Evolutionary conservation across 2,329 filamentous ascomycete genomes (phyloP).

Genomic region (Gnomoniopsis smithogilvyi): DNA sequence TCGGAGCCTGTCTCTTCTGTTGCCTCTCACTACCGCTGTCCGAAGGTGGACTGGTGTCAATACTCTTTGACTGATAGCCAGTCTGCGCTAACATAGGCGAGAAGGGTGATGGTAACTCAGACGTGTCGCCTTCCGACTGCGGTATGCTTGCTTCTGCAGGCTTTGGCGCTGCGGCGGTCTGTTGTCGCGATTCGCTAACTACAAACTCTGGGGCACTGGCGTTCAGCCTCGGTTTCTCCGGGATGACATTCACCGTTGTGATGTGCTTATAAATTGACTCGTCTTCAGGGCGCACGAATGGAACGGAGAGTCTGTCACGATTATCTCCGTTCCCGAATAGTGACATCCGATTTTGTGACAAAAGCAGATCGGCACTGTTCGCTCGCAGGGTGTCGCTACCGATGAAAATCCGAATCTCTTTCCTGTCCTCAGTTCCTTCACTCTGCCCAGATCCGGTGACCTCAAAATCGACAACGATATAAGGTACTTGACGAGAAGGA

Average conservation of each 20-base stretch:
- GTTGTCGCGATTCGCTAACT: conserved; percentile 27
- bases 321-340: conserved; percentile 72
- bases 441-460: conserved; percentile 59
- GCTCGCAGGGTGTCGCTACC: conserved; percentile 84
- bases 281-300: conserved; percentile 88
- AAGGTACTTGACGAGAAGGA: conserved; percentile 75
- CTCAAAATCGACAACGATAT: conserved; percentile 75
- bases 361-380: conserved; percentile 85
- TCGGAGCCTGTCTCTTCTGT: conserved; percentile 27
- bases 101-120: conserved; percentile 26
- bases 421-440: conserved; percentile 48
- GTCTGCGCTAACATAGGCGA: conserved; percentile 29
- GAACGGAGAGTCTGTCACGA: conserved; percentile 81
- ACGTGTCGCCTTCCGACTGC: conserved; percentile 25
- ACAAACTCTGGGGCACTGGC: conserved; percentile 45
- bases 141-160: conserved; percentile 20
- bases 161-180: conserved; percentile 16
- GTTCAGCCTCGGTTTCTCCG: conserved; percentile 58
- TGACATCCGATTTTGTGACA: conserved; percentile 87
- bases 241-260: conserved; percentile 55
- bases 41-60: conserved; percentile 34
- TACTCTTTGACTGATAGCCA: conserved; percentile 31
- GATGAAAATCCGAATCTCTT: conserved; percentile 78
- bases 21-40: conserved; percentile 45
- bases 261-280: conserved; percentile 77